Conservation (phyloP, 2,329 filamentous ascomycete genomes). For the Phaeosphaeriaceae sp. region DNA sequence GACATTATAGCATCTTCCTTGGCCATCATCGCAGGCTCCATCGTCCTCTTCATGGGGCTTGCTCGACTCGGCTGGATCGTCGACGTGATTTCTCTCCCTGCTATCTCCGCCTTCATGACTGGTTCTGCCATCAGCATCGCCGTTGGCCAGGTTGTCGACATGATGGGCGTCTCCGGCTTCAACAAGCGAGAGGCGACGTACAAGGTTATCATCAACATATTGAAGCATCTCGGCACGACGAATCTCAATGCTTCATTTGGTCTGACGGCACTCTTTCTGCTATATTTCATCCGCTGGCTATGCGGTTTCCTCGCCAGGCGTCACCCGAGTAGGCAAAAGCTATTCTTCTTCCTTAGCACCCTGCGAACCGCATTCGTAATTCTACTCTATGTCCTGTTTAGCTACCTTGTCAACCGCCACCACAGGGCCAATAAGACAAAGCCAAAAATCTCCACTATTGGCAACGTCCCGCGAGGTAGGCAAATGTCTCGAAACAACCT, state of each 20-base stretch:
- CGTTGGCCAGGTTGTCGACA: conserved; percentile 78
- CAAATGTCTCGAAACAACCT: background rate
- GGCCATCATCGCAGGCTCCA: conserved; percentile 77
- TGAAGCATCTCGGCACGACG: conserved; percentile 71
- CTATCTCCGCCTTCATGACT: conserved; percentile 97
- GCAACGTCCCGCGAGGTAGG: conserved; percentile 75
- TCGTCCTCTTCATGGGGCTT: conserved; percentile 82
- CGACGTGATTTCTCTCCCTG: conserved; percentile 89
- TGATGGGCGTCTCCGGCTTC: conserved; percentile 82
- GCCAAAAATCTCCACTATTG: conserved; percentile 76
- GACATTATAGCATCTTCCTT: conserved; percentile 65
- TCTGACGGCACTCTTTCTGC: conserved; percentile 75
- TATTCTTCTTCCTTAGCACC: conserved; percentile 89
- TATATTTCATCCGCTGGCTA: conserved; percentile 71
- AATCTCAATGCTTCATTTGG: conserved; percentile 83
- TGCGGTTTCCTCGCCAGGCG: conserved; percentile 73
- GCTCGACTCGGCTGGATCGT: conserved; percentile 88
- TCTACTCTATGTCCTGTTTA: conserved; percentile 88
- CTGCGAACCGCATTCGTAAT: conserved; percentile 92
- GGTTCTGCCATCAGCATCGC: conserved; percentile 92
- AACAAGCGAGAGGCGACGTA: conserved; percentile 81
- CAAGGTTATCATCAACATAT: conserved; percentile 80
- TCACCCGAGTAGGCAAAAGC: conserved; percentile 71
- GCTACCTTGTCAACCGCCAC: conserved; percentile 78
- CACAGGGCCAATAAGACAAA: conserved; percentile 51